phyloP scores from a whole-genome alignment of 2,329 filamentous ascomycete genomes.

The Teratosphaeria zuluensis region DNA sequence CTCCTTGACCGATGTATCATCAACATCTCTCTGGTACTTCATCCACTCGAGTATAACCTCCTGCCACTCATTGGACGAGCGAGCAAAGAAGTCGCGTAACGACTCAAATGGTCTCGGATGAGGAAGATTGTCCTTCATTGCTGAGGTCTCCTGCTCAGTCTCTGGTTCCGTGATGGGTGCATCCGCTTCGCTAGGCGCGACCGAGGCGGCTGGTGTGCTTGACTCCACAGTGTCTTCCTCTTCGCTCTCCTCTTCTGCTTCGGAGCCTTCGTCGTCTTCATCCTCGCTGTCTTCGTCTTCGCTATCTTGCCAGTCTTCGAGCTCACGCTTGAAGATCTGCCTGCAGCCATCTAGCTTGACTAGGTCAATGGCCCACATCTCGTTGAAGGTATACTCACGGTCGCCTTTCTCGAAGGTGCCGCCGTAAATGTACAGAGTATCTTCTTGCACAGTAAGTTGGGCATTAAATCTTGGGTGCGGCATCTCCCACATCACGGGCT shows the following conservation, averaged over 20 bases:
- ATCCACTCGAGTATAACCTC: constrained; percentile 69
- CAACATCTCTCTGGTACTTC: constrained; percentile 57
- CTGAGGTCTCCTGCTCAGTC: constrained; percentile 24
- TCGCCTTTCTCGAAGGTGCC: constrained; percentile 95
- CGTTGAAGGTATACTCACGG: constrained; percentile 89
- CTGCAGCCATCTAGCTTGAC: constrained; percentile 90
- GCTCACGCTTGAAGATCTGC: constrained; percentile 76
- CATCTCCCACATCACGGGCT: constrained; percentile 63
- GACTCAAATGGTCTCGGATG: constrained; percentile 77
- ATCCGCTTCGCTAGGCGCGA: background rate
- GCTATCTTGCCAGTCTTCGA: constrained; percentile 68
- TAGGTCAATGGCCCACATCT: constrained; percentile 87
- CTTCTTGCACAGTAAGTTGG: constrained; percentile 80
- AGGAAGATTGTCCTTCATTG: constrained; percentile 65
- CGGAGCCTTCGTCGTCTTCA: constrained; percentile 46
- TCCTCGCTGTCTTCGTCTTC: constrained; percentile 36
- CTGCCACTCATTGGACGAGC: constrained; percentile 86
- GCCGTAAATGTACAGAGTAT: constrained; percentile 87
- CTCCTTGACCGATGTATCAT: constrained; percentile 73
- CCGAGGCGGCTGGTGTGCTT: constrained; percentile 17
- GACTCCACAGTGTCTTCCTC: constrained; percentile 9
- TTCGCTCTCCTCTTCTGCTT: constrained; percentile 1
- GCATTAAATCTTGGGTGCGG: constrained; percentile 88
- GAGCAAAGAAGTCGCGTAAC: constrained; percentile 80
- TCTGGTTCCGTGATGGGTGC: constrained; percentile 11